A percentile compares a stretch with the other conserved stretches of the same genome.
These are phyloP conservation scores for Raphanus sativus DNA, from an alignment of 345 rosid species.

Conservation along the genomic window DNA sequence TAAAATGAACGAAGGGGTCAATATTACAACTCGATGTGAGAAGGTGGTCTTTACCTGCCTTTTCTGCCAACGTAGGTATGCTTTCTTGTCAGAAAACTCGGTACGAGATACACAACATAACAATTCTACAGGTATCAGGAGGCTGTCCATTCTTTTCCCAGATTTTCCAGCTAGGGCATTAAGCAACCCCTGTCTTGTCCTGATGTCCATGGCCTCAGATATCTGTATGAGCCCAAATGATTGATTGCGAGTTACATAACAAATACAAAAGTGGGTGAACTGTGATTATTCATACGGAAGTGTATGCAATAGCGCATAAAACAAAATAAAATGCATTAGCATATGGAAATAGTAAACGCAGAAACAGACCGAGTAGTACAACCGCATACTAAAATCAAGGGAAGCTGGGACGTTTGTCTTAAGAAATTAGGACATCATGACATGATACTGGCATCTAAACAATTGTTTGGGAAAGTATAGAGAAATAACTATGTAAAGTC, in stretches of 20 bases:
- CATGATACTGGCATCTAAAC: constrained; percentile 10
- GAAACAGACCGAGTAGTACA: constrained; percentile 5
- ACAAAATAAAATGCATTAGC: constrained; percentile 15
- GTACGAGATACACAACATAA: constrained; percentile 87
- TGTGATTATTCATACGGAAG: constrained; percentile 4
- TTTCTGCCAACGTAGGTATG: constrained; percentile 95
- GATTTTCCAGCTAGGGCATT: constrained; percentile 82
- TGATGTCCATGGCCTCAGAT: constrained; percentile 93
- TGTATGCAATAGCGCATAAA: constrained; percentile 3
- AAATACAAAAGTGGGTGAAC: not conserved
- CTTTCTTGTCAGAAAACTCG: constrained; percentile 94
- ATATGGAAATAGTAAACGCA: not conserved
- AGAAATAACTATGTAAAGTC: constrained; percentile 1
- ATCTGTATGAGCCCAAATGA: constrained; percentile 49
- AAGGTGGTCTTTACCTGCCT: constrained; percentile 76
- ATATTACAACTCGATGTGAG: constrained; percentile 13
- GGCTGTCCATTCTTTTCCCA: constrained; percentile 93
- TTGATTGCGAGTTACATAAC: constrained; percentile 19
- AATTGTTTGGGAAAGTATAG: not conserved
- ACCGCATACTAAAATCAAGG: constrained; percentile 9
- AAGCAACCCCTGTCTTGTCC: constrained; percentile 92
- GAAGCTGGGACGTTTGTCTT: constrained; percentile 8
- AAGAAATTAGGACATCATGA: constrained; percentile 8
- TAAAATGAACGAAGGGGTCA: constrained; percentile 20
- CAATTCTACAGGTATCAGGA: constrained; percentile 85